phyloP scores from a whole-genome alignment of 306 rosid species.

The Rosa rugosa region DNA sequence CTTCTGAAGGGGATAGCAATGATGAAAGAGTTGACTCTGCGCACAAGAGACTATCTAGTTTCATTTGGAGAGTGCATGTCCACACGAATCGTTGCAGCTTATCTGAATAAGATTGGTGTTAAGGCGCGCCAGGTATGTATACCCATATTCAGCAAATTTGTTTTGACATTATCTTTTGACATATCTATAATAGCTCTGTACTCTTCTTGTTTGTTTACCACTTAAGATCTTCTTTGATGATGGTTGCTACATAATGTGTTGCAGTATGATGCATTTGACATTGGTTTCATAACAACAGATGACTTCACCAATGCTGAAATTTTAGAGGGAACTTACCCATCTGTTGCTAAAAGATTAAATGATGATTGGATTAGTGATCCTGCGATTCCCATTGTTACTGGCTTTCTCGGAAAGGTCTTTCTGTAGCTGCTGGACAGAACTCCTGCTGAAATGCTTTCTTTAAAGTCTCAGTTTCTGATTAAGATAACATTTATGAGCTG shows the following conservation, averaged over 20 bases:
- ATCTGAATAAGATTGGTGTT: constrained; percentile 52
- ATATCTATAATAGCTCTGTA: background rate
- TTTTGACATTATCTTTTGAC: no score
- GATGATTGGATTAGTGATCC: constrained; percentile 61
- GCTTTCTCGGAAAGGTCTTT: constrained; percentile 71
- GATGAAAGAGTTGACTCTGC: constrained; percentile 67
- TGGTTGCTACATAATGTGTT: constrained; percentile 21
- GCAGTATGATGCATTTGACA: constrained; percentile 79
- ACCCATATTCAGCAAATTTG: background rate
- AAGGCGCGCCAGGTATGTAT: constrained; percentile 64
- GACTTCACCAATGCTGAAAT: constrained; percentile 78
- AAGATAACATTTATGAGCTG: background rate
- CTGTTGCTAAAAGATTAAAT: constrained; percentile 57
- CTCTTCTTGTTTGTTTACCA: background rate
- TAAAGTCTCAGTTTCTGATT: background rate
- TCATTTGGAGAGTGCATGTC: constrained; percentile 83
- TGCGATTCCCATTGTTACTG: constrained; percentile 67
- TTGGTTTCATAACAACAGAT: constrained; percentile 70
- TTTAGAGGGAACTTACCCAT: constrained; percentile 69
- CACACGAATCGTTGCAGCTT: constrained; percentile 68
- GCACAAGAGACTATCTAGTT: constrained; percentile 55
- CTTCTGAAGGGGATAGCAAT: constrained; percentile 69
- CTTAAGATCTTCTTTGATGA: background rate
- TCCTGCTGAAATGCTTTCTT: constrained; percentile 7
- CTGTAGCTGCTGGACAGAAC: constrained; percentile 4